Percentiles rank a stretch among this genome's conserved stretches.
Evolutionary conservation across 495 filamentous ascomycete species (phyloP).

Genomic region (Aspergillus baeticus): DNA sequence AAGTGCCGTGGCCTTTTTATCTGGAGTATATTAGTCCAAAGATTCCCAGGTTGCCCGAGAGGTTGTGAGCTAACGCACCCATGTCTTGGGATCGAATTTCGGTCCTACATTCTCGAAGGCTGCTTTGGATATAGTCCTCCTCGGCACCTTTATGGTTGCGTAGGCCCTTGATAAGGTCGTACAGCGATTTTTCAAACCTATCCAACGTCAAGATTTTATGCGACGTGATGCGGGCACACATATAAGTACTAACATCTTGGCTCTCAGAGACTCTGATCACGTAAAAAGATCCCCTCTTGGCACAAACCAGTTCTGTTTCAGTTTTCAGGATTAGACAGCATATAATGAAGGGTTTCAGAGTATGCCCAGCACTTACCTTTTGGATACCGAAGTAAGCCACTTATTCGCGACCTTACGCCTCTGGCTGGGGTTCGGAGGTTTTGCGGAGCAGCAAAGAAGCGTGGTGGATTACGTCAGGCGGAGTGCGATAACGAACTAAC

Average conservation of each 20-base stretch:
- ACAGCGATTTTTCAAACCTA: slow-evolving; percentile 98
- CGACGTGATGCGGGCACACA: too few relatives aligned
- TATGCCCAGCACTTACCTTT: neutral
- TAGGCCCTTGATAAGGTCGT: slow-evolving; percentile 96
- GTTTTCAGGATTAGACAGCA: too few relatives aligned
- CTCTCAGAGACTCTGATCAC: neutral
- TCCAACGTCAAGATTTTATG: neutral
- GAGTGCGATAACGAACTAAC: too few relatives aligned
- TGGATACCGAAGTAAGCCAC: too few relatives aligned
- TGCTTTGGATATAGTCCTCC: slow-evolving; percentile 87
- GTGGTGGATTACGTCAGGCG: neutral
- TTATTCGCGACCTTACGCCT: too few relatives aligned
- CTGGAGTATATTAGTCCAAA: slow-evolving; percentile 45
- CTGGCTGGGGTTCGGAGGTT: neutral
- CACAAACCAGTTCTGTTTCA: too few relatives aligned
- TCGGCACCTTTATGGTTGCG: slow-evolving; percentile 92
- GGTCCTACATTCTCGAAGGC: slow-evolving; percentile 86
- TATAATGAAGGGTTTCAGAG: too few relatives aligned
- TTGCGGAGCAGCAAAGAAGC: neutral
- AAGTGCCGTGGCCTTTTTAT: slow-evolving; percentile 93
- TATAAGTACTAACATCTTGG: slow-evolving; percentile 16
- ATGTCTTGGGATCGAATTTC: slow-evolving; percentile 91
- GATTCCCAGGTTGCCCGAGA: too few relatives aligned
- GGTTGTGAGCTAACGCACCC: slow-evolving; percentile 57
- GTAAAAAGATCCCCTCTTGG: too few relatives aligned